Base-by-base conservation (phyloP, 2,329 filamentous ascomycete species). In the Lasiodiplodia gonubiensis region DNA sequence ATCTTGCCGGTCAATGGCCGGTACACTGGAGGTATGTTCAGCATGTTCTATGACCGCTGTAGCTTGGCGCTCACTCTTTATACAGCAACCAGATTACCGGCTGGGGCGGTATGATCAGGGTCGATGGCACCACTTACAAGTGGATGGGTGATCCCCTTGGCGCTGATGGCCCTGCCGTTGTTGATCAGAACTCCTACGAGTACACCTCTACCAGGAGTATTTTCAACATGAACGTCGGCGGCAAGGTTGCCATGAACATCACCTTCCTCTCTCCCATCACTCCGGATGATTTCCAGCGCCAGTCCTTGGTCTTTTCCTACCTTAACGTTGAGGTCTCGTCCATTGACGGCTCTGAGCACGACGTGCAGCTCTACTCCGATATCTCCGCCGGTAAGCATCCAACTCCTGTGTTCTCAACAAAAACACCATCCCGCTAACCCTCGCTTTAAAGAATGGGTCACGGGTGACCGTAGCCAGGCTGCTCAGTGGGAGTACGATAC, bases 141-240 rank as follows among this genome's bases (percentile, higher is more conserved):
- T 92, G 89, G 89, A 87, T 92, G 86, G 90, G 90, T 6, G 80
- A 79, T 18, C 86, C 84, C 7, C 59, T 63, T 3, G 75, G 81
- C 0, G 27, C 48, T 11, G 10, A 21, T 30, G 83, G 83, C 4
- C 73, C 79, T 2, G 79, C 81, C 0, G 76, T 80, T 5, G 76
- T 73, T 16, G 85, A 86, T 23, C 90, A 93, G 75, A 86, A 83
- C 2, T 81, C 86, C 0, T 88, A 88, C 74, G 84, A 88, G 67
- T 93, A 92, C 75, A 92, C 91, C 0, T 90, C 90, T 0, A 93
- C 91, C 4, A 85, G 84, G 74, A 92, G 89, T 72, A 86, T 86
- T 27, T 93, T 93, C 75, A 88, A 84, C 10, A 87, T 92, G 80
- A 83, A 88, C 70, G 88, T 90, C 16, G 88, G 77, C 46, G 83